A percentile compares a stretch with the other conserved stretches of the same genome.
Evolutionary conservation across 164 flowering plant species (phyloP).

Genomic region (Umbellularia californica): DNA sequence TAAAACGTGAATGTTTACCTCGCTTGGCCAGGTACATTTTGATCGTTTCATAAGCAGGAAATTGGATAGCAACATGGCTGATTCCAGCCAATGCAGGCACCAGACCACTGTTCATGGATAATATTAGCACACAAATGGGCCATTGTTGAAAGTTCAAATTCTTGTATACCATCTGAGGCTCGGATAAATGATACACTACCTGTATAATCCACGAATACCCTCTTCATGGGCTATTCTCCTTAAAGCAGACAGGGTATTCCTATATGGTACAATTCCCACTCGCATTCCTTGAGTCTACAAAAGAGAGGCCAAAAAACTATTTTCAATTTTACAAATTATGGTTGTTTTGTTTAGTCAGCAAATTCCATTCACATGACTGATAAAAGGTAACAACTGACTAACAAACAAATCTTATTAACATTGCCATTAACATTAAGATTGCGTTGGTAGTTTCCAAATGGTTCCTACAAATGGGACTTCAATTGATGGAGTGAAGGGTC

Average conservation of each 20-base stretch:
- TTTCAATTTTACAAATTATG: no score
- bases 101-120: constrained; percentile 66
- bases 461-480: no score
- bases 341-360: no score
- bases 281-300: constrained; percentile 90
- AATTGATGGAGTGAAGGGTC: no score
- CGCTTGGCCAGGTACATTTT: constrained; percentile 67
- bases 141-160: neutral
- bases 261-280: constrained; percentile 64
- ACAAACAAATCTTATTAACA: no score
- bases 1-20: constrained; percentile 36
- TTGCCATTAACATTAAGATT: no score
- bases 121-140: neutral
- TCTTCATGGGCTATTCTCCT: constrained; percentile 84
- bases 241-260: constrained; percentile 74
- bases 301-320: constrained; percentile 8
- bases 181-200: constrained; percentile 30
- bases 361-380: neutral
- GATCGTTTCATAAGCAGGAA: constrained; percentile 88
- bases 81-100: constrained; percentile 96
- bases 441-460: no score
- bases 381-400: neutral
- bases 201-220: constrained; percentile 94
- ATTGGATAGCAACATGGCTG: constrained; percentile 98
- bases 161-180: no score